Conservation (phyloP, 2,329 filamentous ascomycete genomes). For the Fusarium sp. region DNA sequence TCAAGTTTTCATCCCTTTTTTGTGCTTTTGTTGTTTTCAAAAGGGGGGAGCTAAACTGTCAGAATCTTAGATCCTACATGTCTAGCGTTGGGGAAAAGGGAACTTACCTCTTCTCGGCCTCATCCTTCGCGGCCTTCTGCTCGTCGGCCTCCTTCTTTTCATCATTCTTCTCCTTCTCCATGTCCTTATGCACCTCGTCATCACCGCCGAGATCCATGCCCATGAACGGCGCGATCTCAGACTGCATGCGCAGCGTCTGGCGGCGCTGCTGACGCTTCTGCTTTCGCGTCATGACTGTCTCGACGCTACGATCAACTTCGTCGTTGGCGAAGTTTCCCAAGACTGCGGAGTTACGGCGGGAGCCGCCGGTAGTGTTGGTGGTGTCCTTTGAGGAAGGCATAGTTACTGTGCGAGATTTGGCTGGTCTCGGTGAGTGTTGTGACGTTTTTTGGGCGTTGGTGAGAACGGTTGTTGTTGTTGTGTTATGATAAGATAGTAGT, state of each 20-base stretch:
- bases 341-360: not conserved
- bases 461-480: not conserved
- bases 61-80: not conserved
- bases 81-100: not conserved
- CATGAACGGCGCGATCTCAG: not conserved
- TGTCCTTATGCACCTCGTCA: not conserved
- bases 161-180: not conserved
- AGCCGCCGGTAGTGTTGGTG: not conserved
- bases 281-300: accelerated
- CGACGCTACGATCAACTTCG: not conserved
- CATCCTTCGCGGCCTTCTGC: accelerated
- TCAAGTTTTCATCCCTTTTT: not conserved
- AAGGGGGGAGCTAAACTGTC: not conserved
- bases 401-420: too few relatives aligned
- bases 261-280: not conserved
- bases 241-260: not conserved
- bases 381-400: not conserved
- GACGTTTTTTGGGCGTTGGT: too few relatives aligned
- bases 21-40: not conserved
- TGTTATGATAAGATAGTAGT: not conserved
- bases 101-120: not conserved
- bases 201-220: not conserved
- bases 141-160: not conserved
- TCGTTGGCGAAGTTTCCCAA: not conserved
- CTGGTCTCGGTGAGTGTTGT: too few relatives aligned